Evolutionary conservation across 352 stramenopile genomes (phyloP).

Genomic region (Thraustochytrium striatum): DNA sequence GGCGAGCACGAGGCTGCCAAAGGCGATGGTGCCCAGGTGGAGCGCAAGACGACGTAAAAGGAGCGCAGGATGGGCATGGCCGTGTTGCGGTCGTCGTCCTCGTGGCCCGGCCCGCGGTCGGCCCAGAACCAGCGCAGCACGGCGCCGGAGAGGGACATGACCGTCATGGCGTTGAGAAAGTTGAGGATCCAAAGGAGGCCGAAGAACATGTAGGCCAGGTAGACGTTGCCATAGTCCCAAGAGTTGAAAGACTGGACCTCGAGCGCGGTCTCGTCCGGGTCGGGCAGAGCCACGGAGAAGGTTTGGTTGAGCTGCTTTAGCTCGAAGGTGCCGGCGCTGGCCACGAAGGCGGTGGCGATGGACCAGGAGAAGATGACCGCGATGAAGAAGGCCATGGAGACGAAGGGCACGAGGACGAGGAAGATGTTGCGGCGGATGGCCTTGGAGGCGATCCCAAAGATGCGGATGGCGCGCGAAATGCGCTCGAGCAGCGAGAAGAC

Average conservation of each 20-base stretch:
- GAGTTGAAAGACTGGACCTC: slow-evolving; percentile 57
- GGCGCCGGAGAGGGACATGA: slow-evolving; percentile 66
- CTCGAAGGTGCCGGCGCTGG: slow-evolving; percentile 63
- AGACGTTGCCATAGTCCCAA: slow-evolving; percentile 64
- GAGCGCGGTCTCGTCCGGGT: slow-evolving; percentile 49
- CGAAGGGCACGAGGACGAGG: slow-evolving; percentile 68
- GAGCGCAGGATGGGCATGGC: slow-evolving; percentile 38
- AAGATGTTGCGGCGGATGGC: slow-evolving; percentile 70
- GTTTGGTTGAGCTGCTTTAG: slow-evolving; percentile 59
- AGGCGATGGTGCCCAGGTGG: slow-evolving; percentile 75
- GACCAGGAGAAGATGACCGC: slow-evolving; percentile 70
- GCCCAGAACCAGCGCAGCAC: slow-evolving; percentile 39
- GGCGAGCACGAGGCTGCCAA: slow-evolving; percentile 76
- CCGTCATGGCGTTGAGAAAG: slow-evolving; percentile 71
- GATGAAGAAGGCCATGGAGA: slow-evolving; percentile 67
- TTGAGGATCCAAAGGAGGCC: slow-evolving; percentile 72
- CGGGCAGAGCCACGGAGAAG: slow-evolving; percentile 30
- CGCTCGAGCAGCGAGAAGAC: slow-evolving; percentile 70
- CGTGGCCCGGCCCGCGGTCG: not conserved
- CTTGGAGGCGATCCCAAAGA: slow-evolving; percentile 75
- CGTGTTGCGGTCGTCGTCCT: not conserved
- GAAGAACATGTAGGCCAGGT: slow-evolving; percentile 74
- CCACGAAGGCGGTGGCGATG: slow-evolving; percentile 69
- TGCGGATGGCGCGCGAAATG: slow-evolving; percentile 74
- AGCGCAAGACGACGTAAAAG: slow-evolving; percentile 66